Conservation (phyloP, 306 rosid species). For the Inga oerstediana region DNA sequence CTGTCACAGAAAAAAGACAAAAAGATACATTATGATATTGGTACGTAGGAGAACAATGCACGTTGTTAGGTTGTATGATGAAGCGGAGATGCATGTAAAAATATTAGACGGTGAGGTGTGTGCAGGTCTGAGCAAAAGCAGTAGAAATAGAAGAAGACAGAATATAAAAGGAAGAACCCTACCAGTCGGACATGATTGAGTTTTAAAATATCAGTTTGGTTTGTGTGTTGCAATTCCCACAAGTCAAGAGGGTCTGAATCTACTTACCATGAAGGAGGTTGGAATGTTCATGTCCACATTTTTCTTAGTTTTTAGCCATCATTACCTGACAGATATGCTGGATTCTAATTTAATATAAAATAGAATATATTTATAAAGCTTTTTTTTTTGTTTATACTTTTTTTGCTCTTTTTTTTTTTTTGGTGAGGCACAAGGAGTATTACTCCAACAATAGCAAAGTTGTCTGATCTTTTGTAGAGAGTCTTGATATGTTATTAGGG, state of each 20-base stretch:
- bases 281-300: constrained; percentile 38
- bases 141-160: constrained; percentile 35
- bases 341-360: neutral
- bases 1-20: constrained; percentile 36
- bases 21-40: constrained; percentile 11
- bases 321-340: constrained; percentile 29
- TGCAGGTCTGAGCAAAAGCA: neutral
- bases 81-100: constrained; percentile 36
- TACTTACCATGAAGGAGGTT: constrained; percentile 18
- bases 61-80: constrained; percentile 40
- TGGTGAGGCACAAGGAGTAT: neutral
- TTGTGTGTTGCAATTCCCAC: constrained; percentile 29
- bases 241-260: constrained; percentile 15
- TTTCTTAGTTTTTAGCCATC: constrained; percentile 1
- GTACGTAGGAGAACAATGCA: constrained; percentile 27
- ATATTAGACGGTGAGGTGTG: constrained; percentile 2
- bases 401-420: too few species aligned
- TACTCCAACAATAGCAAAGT: neutral
- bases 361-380: too few species aligned
- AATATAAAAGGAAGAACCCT: constrained; percentile 24
- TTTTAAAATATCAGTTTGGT: constrained; percentile 37
- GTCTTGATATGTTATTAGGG: neutral
- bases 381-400: too few species aligned
- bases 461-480: neutral
- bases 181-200: constrained; percentile 36